These are phyloP conservation scores for Pestalotiopsis sp. DNA, from an alignment of 2,329 filamentous ascomycete genomes.

Conservation along the genomic window DNA sequence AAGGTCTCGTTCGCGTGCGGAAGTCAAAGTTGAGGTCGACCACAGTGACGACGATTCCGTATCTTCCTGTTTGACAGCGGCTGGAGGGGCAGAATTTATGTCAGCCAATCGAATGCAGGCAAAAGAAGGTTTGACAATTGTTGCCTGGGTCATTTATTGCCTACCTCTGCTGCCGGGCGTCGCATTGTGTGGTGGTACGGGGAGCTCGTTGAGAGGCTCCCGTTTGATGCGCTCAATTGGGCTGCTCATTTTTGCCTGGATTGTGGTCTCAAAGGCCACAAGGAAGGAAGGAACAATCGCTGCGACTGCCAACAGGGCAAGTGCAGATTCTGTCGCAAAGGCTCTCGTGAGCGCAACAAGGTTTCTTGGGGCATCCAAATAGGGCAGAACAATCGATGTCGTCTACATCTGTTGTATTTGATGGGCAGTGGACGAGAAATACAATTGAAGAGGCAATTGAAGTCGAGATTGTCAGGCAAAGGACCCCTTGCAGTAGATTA, in stretches of 20 bases:
- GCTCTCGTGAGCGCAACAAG: not conserved
- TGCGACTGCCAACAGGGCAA: not conserved
- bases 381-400: too few relatives aligned
- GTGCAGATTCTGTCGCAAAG: not conserved
- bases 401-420: too few relatives aligned
- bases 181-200: not conserved
- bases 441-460: too few relatives aligned
- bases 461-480: too few relatives aligned
- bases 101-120: not conserved
- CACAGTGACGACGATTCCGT: not conserved
- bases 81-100: not conserved
- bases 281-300: not conserved
- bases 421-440: too few relatives aligned
- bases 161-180: not conserved
- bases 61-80: not conserved
- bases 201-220: not conserved
- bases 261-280: not conserved
- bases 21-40: not conserved
- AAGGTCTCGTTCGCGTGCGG: not conserved
- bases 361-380: not conserved
- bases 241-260: not conserved
- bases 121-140: not conserved
- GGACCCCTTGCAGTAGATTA: too few relatives aligned
- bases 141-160: not conserved
- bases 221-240: not conserved